Base-by-base conservation (phyloP, 345 rosid species). In the Hibiscus syriacus region DNA sequence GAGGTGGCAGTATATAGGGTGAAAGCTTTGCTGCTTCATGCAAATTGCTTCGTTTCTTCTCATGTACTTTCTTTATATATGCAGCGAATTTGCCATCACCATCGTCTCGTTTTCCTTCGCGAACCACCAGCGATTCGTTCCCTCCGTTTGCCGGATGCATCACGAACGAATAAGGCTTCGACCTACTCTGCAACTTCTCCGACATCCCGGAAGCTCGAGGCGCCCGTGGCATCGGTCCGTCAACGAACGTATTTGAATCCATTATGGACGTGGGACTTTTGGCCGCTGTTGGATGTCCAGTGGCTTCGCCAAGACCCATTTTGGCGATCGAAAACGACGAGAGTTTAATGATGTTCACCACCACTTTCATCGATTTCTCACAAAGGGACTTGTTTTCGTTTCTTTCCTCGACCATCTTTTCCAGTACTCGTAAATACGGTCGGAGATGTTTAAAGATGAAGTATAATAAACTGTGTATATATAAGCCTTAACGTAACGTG, bases 301-400 rank as follows among this genome's bases (percentile, higher is more conserved):
- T n/a, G n/a, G n/a, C 55, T 70, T 74, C 56, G 23, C 92, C 92
- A 20, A 82, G 82, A 72, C 80, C 76, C 72, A 61, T 71, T 64
- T 78, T 73, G 58, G 90, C 81, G 36, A 87, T 72, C 10, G 85
- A 85, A 68, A 85, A 73, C n/a, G 90, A 79, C 8, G 88, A 87
- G 49, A 64, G 26, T 65, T 66, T 85, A 14, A 85, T 48, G 69
- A 85, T 76, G 70, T 72, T 82, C 5, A 69, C 74, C 55, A 75
- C 78, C 79, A 85, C 61, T 74, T 85, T 76, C 82, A 85, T 60
- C 22, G 92, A 85, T 7, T 73, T 79, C 74, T 76, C 82, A 29
- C 79, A 67, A 0, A 87, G 70, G 23, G 92, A 82, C 45, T n/a
- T n/a, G n/a, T 78, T 46, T 55, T 56, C 76, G 64, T 30, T 77